Evolutionary conservation across 2,329 filamentous ascomycete species (phyloP), one percentile per base, ranked within the genome.

Genomic region (Trematosphaeria pertusa): DNA sequence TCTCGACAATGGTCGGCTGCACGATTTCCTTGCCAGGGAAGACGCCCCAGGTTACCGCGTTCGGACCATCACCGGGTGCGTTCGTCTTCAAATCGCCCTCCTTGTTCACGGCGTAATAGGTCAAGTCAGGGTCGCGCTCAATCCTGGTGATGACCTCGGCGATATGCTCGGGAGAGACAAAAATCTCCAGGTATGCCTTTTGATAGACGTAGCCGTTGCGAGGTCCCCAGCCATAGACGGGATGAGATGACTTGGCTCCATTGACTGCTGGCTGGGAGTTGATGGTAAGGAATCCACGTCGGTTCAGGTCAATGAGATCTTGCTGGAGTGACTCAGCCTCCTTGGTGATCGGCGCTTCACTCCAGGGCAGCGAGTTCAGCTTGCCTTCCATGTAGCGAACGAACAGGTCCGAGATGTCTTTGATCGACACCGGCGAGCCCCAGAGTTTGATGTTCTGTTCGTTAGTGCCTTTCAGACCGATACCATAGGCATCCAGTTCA

Each of bases 1-100:
- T 95, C 76, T 99, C 94, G 41, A 99, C 94, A 63, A 99, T 97
- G n/a, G 94, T 99, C 11, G 94, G 94, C 73, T 99, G 94, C n/a
- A 99, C 92, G 67, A 99, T 97, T 74, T 99, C 94, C 72, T 97
- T 96, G 48, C 94, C 94, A 0, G 94, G 93, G 78, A 97, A 99
- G 24, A 99, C 95, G 73, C 94, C 94, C 94, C 94, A 99, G 1
- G 94, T 99, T 38, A 99, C 89, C n/a, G 94, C 94, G 64, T 99
- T 99, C 28, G 94, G 94, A 5, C 91, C 89, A 59, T 95, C 91
- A 17, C 85, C 84, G 7, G 87, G 86, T 1, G 91, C 86, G 65
- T 99, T 97, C 20, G 91, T 94, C 71, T 86, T 86, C 45, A 97
- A 80, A 46, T 87, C 84, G 20, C 93, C 92, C 15, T 82, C 80